Percentiles rank a stretch among this genome's conserved stretches.
These are phyloP conservation scores for Tetrapisispora namnaoensis DNA, from an alignment of 805 yeast genomes.

Conservation along the genomic window DNA sequence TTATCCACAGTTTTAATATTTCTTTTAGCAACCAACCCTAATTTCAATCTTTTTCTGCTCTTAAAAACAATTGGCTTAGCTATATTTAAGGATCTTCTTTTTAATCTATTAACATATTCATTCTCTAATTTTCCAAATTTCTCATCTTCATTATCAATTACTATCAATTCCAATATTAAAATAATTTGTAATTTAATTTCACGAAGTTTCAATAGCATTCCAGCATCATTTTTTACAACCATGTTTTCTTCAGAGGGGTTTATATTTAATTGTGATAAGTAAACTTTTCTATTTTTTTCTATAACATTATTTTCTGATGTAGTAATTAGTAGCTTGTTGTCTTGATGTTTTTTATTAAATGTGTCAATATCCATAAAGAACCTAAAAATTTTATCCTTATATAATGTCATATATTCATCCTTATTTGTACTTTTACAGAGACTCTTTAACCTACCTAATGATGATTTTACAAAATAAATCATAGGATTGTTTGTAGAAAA, in stretches of 20 bases:
- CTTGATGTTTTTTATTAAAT: constrained; percentile 36
- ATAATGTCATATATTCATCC: constrained; percentile 5
- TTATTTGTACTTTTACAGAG: constrained; percentile 29
- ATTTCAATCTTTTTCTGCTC: constrained; percentile 15
- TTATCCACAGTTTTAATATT: constrained; percentile 1
- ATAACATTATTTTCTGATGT: constrained; percentile 13
- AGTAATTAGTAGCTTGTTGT: constrained; percentile 11
- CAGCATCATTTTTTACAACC: constrained; percentile 24
- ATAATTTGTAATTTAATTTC: constrained; percentile 50
- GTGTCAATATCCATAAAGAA: constrained; percentile 30
- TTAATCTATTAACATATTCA: constrained; percentile 15
- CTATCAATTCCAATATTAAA: constrained; percentile 37
- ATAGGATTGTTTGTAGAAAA: constrained; percentile 30
- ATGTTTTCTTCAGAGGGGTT: constrained; percentile 1
- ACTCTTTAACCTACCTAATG: constrained; percentile 37
- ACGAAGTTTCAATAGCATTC: constrained; percentile 38
- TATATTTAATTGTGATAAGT: constrained; percentile 7
- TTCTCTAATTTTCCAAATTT: constrained; percentile 29
- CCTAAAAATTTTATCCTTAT: constrained; percentile 22
- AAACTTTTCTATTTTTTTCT: constrained; percentile 14
- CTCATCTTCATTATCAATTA: constrained; percentile 26
- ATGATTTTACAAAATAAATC: constrained; percentile 39
- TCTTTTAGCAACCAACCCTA: constrained; percentile 18
- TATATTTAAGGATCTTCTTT: constrained; percentile 26
- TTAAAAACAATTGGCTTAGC: constrained; percentile 13